Percentiles rank a stretch among this genome's conserved stretches.
Conservation (phyloP, 2,329 filamentous ascomycete genomes). For the Diaporthe australafricana region DNA sequence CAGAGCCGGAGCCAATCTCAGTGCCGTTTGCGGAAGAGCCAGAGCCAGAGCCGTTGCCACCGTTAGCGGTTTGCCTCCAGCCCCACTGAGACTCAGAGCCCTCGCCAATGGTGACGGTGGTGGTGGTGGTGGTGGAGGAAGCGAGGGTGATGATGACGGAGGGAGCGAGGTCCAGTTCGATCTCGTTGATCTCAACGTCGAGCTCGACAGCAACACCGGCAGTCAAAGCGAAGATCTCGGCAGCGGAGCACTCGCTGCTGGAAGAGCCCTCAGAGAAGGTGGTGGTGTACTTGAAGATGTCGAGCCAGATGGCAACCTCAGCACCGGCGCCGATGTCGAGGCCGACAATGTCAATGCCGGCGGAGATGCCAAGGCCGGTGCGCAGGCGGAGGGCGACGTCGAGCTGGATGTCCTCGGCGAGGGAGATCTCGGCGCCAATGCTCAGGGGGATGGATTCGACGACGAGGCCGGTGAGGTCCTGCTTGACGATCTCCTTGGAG, state of each 20-base stretch:
- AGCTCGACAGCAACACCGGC: conserved; percentile 43
- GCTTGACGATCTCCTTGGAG: conserved; percentile 41
- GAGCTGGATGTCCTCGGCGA: conserved; percentile 42
- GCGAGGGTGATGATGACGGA: conserved; percentile 44
- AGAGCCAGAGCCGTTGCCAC: conserved; percentile 7
- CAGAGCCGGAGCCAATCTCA: background rate
- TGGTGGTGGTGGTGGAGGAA: conserved; percentile 35
- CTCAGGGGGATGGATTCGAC: conserved; percentile 41
- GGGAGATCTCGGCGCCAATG: conserved; percentile 41
- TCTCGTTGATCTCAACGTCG: conserved; percentile 40
- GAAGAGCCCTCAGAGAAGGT: conserved; percentile 37
- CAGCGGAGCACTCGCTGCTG: conserved; percentile 37
- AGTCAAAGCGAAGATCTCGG: conserved; percentile 42
- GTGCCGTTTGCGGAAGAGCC: background rate
- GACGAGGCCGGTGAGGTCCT: conserved; percentile 41
- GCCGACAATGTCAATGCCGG: conserved; percentile 42
- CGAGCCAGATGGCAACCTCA: conserved; percentile 45
- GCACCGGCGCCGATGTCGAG: conserved; percentile 43
- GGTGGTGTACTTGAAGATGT: conserved; percentile 47
- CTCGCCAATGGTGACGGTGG: conserved; percentile 39
- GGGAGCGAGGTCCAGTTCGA: conserved; percentile 44
- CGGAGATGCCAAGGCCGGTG: conserved; percentile 41
- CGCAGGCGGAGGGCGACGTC: conserved; percentile 45
- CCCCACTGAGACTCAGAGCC: conserved; percentile 32
- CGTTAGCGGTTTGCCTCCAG: conserved; percentile 16